Conservation (phyloP, 2,329 filamentous ascomycete species). For the Sarocladium oryzae region DNA sequence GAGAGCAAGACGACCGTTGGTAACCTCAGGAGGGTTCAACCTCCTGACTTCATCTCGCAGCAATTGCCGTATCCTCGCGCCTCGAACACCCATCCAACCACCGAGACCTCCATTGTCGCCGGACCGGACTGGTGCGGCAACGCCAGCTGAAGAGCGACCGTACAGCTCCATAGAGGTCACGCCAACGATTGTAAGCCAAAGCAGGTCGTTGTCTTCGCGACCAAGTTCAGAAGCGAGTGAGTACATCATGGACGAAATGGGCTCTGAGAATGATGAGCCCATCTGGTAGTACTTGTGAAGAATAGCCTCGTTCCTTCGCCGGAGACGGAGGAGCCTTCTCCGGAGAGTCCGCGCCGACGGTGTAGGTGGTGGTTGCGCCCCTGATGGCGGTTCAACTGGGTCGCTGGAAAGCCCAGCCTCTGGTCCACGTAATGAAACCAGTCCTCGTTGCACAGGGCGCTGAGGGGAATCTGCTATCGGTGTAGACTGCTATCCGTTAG, state of each 20-base stretch:
- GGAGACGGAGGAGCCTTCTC: slow-evolving; percentile 66
- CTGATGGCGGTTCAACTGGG: slow-evolving; percentile 47
- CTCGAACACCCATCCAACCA: slow-evolving; percentile 76
- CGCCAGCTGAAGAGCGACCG: slow-evolving; percentile 74
- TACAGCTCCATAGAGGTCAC: slow-evolving; percentile 92
- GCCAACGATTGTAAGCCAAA: slow-evolving; percentile 93
- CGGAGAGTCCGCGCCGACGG: slow-evolving; percentile 68
- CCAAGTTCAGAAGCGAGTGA: slow-evolving; percentile 91
- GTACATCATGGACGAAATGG: slow-evolving; percentile 90
- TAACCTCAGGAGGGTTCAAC: slow-evolving; percentile 71
- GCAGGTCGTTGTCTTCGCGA: slow-evolving; percentile 89
- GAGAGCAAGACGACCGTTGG: slow-evolving; percentile 53
- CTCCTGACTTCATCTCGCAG: slow-evolving; percentile 90
- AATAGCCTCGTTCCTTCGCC: slow-evolving; percentile 68
- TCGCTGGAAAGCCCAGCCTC: slow-evolving; percentile 42
- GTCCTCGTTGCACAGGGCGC: slow-evolving; percentile 52
- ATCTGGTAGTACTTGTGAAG: slow-evolving; percentile 78
- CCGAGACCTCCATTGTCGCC: slow-evolving; percentile 51
- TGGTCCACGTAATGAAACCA: slow-evolving; percentile 48
- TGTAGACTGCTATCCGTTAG: slow-evolving; percentile 42
- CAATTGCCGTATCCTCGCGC: slow-evolving; percentile 76
- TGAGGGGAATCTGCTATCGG: slow-evolving; percentile 60
- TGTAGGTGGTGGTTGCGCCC: slow-evolving; percentile 50
- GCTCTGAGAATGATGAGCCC: slow-evolving; percentile 88
- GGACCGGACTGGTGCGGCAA: slow-evolving; percentile 54